A percentile compares a stretch with the other conserved stretches of the same genome.
phyloP scores from a whole-genome alignment of 2,329 filamentous ascomycete genomes.

The Dothistroma pini region DNA sequence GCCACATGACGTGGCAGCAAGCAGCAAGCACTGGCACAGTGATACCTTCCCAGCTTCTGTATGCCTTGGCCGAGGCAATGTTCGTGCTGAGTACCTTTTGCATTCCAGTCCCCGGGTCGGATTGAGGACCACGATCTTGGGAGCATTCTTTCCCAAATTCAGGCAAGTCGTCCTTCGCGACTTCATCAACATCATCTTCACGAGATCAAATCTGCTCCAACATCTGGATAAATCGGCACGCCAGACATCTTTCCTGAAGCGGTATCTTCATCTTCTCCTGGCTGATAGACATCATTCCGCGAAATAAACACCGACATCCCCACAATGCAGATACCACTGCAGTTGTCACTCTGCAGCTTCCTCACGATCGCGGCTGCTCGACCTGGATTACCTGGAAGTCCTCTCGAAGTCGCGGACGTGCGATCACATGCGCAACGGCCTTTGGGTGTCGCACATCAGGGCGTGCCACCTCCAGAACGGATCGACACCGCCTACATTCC shows the following conservation, averaged over 20 bases:
- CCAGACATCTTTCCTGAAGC: neutral
- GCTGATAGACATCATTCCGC: neutral
- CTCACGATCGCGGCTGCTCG: conserved; percentile 1
- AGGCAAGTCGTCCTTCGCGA: neutral
- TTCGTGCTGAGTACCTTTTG: neutral
- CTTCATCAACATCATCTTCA: neutral
- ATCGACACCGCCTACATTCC: neutral
- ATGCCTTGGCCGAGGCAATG: neutral
- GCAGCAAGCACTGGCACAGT: neutral
- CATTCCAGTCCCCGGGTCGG: neutral
- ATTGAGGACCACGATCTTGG: neutral
- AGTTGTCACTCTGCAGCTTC: neutral
- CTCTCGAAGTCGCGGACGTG: neutral
- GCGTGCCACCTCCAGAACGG: conserved; percentile 3
- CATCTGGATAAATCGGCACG: neutral
- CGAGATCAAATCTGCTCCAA: neutral
- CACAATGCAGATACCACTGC: conserved; percentile 1
- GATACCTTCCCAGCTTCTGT: neutral
- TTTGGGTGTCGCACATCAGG: neutral
- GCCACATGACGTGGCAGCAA: neutral
- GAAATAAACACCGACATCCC: neutral
- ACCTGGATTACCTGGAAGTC: neutral
- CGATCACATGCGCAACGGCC: conserved; percentile 12
- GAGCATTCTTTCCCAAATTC: neutral
- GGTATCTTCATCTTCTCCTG: neutral